These are phyloP conservation scores for Neoboletus magnificus DNA, from an alignment of 768 basidiomycete species.

Conservation along the genomic window DNA sequence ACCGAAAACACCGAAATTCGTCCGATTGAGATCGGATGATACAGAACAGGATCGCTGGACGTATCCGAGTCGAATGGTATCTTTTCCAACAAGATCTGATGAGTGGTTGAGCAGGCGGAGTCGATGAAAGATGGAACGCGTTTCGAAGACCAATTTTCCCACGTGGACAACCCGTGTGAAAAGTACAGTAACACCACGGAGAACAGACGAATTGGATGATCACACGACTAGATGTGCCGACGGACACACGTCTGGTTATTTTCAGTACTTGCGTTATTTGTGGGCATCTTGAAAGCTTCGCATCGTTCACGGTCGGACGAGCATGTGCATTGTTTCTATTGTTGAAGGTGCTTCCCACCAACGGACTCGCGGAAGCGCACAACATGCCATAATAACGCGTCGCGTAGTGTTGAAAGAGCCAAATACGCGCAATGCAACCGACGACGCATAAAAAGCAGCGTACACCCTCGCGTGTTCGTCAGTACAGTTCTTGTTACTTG, in stretches of 20 bases:
- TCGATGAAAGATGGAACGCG: too few relatives aligned
- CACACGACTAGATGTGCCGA: conserved; percentile 5
- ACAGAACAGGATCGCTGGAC: too few relatives aligned
- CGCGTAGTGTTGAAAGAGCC: conserved; percentile 32
- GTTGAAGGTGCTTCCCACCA: neutral
- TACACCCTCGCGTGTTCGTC: neutral
- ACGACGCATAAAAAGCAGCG: conserved; percentile 18
- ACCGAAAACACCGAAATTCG: too few relatives aligned
- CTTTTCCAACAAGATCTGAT: too few relatives aligned
- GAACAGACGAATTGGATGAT: neutral
- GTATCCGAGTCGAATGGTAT: too few relatives aligned
- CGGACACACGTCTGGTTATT: neutral
- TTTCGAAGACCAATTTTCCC: too few relatives aligned
- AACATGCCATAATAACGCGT: conserved; percentile 36
- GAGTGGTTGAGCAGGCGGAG: too few relatives aligned
- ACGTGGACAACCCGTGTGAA: too few relatives aligned
- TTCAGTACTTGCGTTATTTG: neutral
- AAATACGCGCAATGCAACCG: conserved; percentile 29
- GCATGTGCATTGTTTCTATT: conserved; percentile 3
- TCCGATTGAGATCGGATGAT: too few relatives aligned
- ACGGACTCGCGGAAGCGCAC: neutral
- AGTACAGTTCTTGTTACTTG: conserved; percentile 2
- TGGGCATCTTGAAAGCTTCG: neutral
- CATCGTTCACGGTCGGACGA: neutral
- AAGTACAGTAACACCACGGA: neutral